Conservation (phyloP, 768 basidiomycete genomes). For the Termitomyces sp. region DNA sequence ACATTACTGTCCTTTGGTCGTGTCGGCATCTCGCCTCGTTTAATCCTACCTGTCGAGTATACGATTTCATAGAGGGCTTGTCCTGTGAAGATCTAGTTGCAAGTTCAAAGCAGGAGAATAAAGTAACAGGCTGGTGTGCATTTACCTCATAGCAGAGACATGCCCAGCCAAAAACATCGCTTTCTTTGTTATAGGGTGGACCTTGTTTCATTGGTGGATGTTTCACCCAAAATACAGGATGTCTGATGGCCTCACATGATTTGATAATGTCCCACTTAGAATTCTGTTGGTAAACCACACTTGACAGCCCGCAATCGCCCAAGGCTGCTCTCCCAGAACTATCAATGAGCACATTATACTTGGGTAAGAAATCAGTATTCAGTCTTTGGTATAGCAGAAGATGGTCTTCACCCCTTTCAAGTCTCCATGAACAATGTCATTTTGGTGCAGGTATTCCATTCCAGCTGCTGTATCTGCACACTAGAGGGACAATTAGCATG, state of each 20-base stretch:
- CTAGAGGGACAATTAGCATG: neutral
- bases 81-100: neutral
- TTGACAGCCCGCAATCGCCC: neutral
- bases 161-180: constrained; percentile 4
- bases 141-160: constrained; percentile 1
- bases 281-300: neutral
- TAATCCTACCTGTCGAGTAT: too few relatives aligned
- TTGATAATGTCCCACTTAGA: neutral
- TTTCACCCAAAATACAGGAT: neutral
- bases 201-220: neutral
- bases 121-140: too few relatives aligned
- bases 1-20: neutral
- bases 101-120: neutral
- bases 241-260: too few relatives aligned
- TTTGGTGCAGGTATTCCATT: constrained; percentile 1
- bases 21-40: neutral
- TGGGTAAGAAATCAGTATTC: neutral
- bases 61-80: neutral
- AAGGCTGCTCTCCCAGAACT: neutral
- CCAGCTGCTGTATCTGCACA: constrained; percentile 1
- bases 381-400: neutral
- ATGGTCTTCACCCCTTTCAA: neutral
- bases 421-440: constrained; percentile 3
- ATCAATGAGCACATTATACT: neutral
- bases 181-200: neutral